Evolutionary conservation across 768 basidiomycete genomes (phyloP).

Genomic region (Tylopilus plumbeoviolaceoides): DNA sequence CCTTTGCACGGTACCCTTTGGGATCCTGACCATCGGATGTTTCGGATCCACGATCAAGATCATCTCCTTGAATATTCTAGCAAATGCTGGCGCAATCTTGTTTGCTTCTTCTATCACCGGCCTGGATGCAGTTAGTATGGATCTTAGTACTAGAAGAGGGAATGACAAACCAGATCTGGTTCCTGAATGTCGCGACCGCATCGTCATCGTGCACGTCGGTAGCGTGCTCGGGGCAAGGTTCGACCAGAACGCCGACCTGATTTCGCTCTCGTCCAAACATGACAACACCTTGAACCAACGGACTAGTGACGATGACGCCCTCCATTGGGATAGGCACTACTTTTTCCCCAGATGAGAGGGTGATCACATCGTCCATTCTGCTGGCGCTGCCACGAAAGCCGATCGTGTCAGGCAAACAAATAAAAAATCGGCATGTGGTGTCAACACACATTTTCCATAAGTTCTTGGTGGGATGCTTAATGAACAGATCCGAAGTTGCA

Average conservation of each 20-base stretch:
- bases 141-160: no score
- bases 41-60: slow-evolving; percentile 37
- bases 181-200: slow-evolving; percentile 7
- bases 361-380: slow-evolving; percentile 33
- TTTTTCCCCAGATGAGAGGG: slow-evolving; percentile 30
- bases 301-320: slow-evolving; percentile 8
- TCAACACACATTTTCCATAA: slow-evolving; percentile 8
- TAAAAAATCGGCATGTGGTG: background rate
- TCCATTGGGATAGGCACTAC: slow-evolving; percentile 32
- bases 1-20: slow-evolving; percentile 25
- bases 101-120: slow-evolving; percentile 41
- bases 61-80: slow-evolving; percentile 48
- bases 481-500: slow-evolving; percentile 41
- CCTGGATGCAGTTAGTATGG: slow-evolving; percentile 18
- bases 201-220: slow-evolving; percentile 8
- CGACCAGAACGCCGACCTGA: slow-evolving; percentile 29
- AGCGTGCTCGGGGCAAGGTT: slow-evolving; percentile 16
- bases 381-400: slow-evolving; percentile 31
- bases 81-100: slow-evolving; percentile 33
- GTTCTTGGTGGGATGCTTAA: slow-evolving; percentile 40
- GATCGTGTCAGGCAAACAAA: background rate
- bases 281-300: slow-evolving; percentile 17
- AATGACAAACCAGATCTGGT: slow-evolving; percentile 20
- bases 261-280: slow-evolving; percentile 31
- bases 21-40: slow-evolving; percentile 40